Evolutionary conservation across 176 grass and related monocot genomes (phyloP), one percentile per base, ranked within the genome.

Genomic region (Carex littledalei): DNA sequence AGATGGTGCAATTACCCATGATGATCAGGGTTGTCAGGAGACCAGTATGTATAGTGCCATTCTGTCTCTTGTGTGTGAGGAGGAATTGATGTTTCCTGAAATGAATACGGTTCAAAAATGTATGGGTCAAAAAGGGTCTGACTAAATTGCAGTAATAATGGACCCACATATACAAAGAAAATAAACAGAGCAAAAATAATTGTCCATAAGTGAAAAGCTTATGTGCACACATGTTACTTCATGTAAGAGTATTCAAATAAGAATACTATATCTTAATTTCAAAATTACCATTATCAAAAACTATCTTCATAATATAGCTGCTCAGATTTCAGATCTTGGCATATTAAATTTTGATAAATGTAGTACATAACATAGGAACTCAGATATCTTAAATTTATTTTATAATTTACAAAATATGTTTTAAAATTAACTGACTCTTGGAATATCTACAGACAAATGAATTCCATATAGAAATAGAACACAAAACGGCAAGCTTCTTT

Each of bases 11-110:
- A 88, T 88, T 97, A 94, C 84, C 95, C 92, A 97, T 93, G 89
- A 93, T 97, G 92, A 97, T 97, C 95, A 87, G 87, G 86, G 88
- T 93, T 91, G 89, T 91, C 91, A 94, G 90, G 91, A 87, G 92
- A 87, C 95, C 92, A 97, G 89, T 93, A 94, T 81, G 86, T 16
- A 89, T 94, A 97, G 88, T 87, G 68, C 95, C 95, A 97, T 94
- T 94, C 92, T 97, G 92, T 93, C 91, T 94, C 95, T 91, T 97
- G 95, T 82, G 95, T 81, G 67, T 97, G 91, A 73, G 89, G 87
- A 73, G 90, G 89, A 87, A 97, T 88, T 86, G 92, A 90, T 82
- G 84, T 67, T 91, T 94, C 95, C 95, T 97, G 86, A 85, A 84
- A 65, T 86, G 53, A 56, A 87, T 80, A 39, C 37, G 60, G 70